Percentiles rank a stretch among this genome's conserved stretches.
These are phyloP conservation scores for Salicornia ramosissima DNA, from an alignment of 148 eudicot species.

Conservation along the genomic window DNA sequence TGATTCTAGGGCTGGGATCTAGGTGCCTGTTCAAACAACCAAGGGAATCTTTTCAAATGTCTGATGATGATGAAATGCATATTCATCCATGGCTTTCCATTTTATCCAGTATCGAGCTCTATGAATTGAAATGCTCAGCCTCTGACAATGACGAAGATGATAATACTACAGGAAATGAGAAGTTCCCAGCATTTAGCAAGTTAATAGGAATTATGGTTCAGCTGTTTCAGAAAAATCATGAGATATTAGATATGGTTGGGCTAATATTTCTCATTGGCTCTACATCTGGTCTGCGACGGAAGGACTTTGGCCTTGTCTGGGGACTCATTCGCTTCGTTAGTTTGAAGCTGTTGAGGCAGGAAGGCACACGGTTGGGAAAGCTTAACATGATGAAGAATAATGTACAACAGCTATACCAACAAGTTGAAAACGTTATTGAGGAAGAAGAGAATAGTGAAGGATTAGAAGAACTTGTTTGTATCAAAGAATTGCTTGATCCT, in stretches of 20 bases:
- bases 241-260: constrained; percentile 61
- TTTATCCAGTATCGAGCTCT: constrained; percentile 59
- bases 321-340: constrained; percentile 61
- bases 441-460: constrained; percentile 31
- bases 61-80: constrained; percentile 29
- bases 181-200: constrained; percentile 56
- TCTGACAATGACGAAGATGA: constrained; percentile 45
- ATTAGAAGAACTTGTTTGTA: constrained; percentile 34
- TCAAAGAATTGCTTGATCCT: constrained; percentile 59
- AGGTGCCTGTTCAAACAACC: constrained; percentile 36
- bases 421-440: constrained; percentile 43
- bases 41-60: constrained; percentile 21
- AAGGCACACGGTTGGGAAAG: constrained; percentile 35
- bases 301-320: constrained; percentile 49
- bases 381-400: constrained; percentile 41
- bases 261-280: constrained; percentile 38
- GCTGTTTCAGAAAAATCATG: constrained; percentile 36
- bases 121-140: constrained; percentile 35
- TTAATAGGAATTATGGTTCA: constrained; percentile 42
- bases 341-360: constrained; percentile 38
- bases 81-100: constrained; percentile 53
- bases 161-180: constrained; percentile 16
- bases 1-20: constrained; percentile 68
- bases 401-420: constrained; percentile 47
- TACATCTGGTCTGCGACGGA: constrained; percentile 41